phyloP scores from a whole-genome alignment of 495 filamentous ascomycete species.

The Collariella sp. region DNA sequence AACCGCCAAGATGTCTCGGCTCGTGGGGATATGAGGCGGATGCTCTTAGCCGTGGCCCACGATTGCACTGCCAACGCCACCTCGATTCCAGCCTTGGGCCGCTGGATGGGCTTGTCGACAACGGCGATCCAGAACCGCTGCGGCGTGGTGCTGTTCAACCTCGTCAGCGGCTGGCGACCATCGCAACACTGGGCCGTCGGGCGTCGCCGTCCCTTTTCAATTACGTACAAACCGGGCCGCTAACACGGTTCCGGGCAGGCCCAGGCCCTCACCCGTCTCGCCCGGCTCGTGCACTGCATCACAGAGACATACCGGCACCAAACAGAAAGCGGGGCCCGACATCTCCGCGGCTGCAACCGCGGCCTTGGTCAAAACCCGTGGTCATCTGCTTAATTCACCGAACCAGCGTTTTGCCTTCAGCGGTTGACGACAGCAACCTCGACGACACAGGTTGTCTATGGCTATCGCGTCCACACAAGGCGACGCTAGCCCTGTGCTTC shows the following conservation, averaged over 20 bases:
- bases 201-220: constrained; percentile 16
- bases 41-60: not conserved
- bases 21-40: not conserved
- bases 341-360: constrained; percentile 26
- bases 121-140: not conserved
- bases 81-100: no score
- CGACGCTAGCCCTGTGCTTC: constrained; percentile 1
- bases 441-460: not conserved
- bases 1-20: not conserved
- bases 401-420: not conserved
- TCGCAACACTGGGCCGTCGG: not conserved
- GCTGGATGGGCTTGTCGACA: not conserved
- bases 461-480: not conserved
- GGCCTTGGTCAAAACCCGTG: not conserved
- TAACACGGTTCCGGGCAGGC: constrained; percentile 16
- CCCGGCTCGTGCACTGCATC: constrained; percentile 13
- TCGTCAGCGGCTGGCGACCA: not conserved
- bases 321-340: not conserved
- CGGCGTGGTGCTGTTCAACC: not conserved
- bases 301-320: not conserved
- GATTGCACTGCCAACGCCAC: not conserved
- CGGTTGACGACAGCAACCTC: not conserved
- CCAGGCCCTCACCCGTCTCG: constrained; percentile 13
- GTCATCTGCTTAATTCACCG: not conserved
- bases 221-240: constrained; percentile 30